A percentile compares a stretch with the other conserved stretches of the same genome.
Conservation (phyloP, 1,284 basidiomycete genomes). For the Trichosporon inkin region DNA sequence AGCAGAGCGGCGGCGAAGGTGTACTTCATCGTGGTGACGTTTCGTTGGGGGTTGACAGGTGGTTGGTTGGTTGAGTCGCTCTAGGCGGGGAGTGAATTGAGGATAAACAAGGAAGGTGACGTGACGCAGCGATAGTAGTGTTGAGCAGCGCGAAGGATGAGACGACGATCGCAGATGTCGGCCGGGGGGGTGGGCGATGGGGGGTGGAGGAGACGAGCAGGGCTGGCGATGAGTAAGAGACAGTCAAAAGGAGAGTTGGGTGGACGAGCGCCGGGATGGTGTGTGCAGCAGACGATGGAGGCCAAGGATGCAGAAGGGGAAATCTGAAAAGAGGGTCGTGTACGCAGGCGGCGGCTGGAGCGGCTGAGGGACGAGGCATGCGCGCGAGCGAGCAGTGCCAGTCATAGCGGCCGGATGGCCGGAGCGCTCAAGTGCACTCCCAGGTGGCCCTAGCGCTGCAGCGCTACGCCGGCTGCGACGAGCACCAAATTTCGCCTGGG, state of each 20-base stretch:
- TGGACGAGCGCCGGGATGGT: background rate
- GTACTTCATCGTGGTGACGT: constrained; percentile 21
- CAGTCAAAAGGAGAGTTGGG: constrained; percentile 6
- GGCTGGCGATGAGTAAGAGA: background rate
- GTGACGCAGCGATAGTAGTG: constrained; percentile 9
- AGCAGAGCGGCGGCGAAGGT: constrained; percentile 16
- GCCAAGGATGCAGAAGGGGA: background rate
- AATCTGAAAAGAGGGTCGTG: constrained; percentile 10
- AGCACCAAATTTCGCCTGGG: too few species aligned
- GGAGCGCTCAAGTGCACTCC: too few species aligned
- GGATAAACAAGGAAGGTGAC: constrained; percentile 13
- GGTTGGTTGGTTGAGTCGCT: background rate
- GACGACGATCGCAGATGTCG: constrained; percentile 13
- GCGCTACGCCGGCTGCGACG: too few species aligned
- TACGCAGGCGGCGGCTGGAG: background rate
- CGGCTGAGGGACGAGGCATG: background rate
- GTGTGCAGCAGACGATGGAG: background rate
- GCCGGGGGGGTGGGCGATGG: background rate
- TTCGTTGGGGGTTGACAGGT: background rate
- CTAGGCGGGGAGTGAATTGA: background rate
- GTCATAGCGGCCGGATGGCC: background rate
- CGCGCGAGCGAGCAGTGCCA: background rate
- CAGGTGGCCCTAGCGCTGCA: too few species aligned
- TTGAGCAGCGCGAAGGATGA: constrained; percentile 1
- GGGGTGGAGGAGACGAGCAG: background rate